Evolutionary conservation across 306 rosid genomes (phyloP), one percentile per base, ranked within the genome.

Genomic region (Dicorynia guianensis): DNA sequence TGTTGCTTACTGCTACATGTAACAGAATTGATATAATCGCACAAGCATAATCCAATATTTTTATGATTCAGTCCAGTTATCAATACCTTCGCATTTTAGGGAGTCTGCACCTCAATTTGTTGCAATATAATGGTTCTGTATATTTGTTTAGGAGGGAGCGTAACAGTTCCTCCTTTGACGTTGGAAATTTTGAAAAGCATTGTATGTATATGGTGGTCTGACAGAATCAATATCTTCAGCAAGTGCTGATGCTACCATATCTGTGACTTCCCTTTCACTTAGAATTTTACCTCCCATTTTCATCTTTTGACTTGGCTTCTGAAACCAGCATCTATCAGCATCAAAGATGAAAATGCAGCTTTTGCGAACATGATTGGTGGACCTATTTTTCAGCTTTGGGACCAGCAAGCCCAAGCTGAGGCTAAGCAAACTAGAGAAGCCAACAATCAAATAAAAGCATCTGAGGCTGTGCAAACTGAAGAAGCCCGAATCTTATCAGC

Each of bases 311-410:
- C 11, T 0, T 9, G 8, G 50, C 14, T 46, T 5, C 43, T 46
- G 50, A 46, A 46, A 46, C 11, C 8, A 46, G 8, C 43, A 39
- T 39, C n/a, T n/a, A n/a, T n/a, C n/a, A n/a, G n/a, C n/a, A n/a
- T n/a, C n/a, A n/a, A n/a, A n/a, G n/a, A n/a, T n/a, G n/a, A n/a
- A n/a, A n/a, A n/a, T 67, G 81, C 85, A 83, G 85, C 90, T 48
- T 61, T 88, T 79, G 90, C 92, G 65, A 88, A 88, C 74, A 76
- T 88, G 81, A 39, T 88, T 5, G 86, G 92, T 7, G 92, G 92
- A 63, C 81, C 85, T 47, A 34, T 20, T n/a, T 62, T 70, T 33
- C 78, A 88, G 92, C 80, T 85, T 39, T 69, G 69, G 82, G 92
- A 81, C 25, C 75, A 83, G 63, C 83, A 79, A 75, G n/a, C n/a